These are phyloP conservation scores for Lactarius hatsudake DNA, from an alignment of 768 basidiomycete species.

Conservation along the genomic window DNA sequence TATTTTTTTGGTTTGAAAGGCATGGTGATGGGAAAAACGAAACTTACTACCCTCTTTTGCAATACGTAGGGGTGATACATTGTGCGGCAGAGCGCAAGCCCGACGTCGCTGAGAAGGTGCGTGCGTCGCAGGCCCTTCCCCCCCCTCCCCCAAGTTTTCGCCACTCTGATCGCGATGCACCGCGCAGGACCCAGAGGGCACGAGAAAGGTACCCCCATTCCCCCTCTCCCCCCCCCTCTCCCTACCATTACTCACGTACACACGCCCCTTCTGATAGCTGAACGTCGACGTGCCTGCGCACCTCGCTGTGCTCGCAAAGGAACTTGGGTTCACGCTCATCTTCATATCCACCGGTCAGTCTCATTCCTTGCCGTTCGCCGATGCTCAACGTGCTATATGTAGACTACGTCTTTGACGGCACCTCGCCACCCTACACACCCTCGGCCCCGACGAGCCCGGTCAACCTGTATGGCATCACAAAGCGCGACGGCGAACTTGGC, in stretches of 20 bases:
- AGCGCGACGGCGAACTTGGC: conserved; percentile 83
- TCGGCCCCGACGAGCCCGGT: conserved; percentile 74
- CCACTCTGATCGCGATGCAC: background rate
- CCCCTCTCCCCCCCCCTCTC: background rate
- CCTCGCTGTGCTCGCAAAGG: conserved; percentile 64
- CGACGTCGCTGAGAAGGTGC: conserved; percentile 87
- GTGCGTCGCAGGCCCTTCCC: conserved; percentile 40
- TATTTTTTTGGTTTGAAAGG: too few species aligned
- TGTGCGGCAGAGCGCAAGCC: conserved; percentile 94
- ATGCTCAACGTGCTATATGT: background rate
- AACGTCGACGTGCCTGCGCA: conserved; percentile 74
- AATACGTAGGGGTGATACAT: conserved; percentile 74
- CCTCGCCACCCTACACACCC: conserved; percentile 85
- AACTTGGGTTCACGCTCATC: conserved; percentile 65
- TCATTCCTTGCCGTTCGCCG: background rate
- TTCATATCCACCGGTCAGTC: conserved; percentile 84
- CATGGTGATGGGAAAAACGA: too few species aligned
- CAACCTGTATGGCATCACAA: conserved; percentile 85
- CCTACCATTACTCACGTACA: background rate
- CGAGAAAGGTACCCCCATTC: conserved; percentile 49
- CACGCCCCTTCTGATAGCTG: conserved; percentile 46
- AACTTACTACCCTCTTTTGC: conserved; percentile 3
- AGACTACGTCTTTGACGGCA: conserved; percentile 97
- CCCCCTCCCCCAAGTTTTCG: background rate
- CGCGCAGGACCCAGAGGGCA: conserved; percentile 62